These are phyloP conservation scores for Kwoniella heveanensis DNA, from an alignment of 768 basidiomycete species.

Conservation along the genomic window DNA sequence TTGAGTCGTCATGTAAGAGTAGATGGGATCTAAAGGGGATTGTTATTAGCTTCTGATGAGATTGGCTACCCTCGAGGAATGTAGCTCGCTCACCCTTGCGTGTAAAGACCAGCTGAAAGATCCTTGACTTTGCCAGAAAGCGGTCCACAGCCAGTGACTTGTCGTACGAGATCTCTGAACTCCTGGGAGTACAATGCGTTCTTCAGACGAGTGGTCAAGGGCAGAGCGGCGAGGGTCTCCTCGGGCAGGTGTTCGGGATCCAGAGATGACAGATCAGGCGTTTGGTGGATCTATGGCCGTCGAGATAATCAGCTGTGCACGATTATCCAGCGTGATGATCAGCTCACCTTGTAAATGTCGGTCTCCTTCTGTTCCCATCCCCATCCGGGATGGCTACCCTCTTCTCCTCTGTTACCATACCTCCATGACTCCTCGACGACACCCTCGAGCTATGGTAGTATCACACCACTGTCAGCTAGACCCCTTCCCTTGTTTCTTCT, in stretches of 20 bases:
- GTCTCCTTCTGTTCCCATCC: conserved; percentile 77
- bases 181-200: conserved; percentile 83
- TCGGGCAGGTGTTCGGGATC: conserved; percentile 71
- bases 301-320: neutral
- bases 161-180: conserved; percentile 79
- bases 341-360: conserved; percentile 87
- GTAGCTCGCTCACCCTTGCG: conserved; percentile 68
- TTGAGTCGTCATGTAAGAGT: conserved; percentile 97
- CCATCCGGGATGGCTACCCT: conserved; percentile 53
- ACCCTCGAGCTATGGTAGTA: conserved; percentile 49
- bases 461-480: too few species aligned
- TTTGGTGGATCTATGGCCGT: conserved; percentile 81
- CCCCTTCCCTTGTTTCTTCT: too few species aligned
- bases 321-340: neutral
- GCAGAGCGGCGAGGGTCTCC: conserved; percentile 74
- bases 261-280: conserved; percentile 91
- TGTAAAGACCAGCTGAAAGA: conserved; percentile 91
- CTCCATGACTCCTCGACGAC: conserved; percentile 53
- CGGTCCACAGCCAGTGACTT: conserved; percentile 88
- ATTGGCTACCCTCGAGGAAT: neutral
- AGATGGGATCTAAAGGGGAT: conserved; percentile 61
- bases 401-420: conserved; percentile 50
- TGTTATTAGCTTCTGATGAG: neutral
- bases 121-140: conserved; percentile 90
- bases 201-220: conserved; percentile 76